Evolutionary conservation across 805 yeast species (phyloP), one percentile per base, ranked within the genome.

Genomic region (Scheffersomyces lignosus): DNA sequence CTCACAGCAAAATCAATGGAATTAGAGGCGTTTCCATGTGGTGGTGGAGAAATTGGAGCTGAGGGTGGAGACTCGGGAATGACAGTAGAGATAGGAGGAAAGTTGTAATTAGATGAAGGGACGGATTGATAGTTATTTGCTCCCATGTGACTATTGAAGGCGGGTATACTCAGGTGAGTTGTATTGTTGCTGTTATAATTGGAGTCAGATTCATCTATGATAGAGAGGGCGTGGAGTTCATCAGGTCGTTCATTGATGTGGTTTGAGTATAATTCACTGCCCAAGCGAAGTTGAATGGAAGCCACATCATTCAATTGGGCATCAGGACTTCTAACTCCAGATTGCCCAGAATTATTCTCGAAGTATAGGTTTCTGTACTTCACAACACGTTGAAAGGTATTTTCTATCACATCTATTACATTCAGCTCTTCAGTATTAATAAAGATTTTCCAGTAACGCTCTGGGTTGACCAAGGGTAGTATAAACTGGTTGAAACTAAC

Each of bases 401-500:
- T 16, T 40, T 64, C 69, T 33, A 71, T 52, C 15, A 44, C 43
- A 3, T 44, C 41, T 4, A 71, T 43, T 2, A 54, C 52, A 6
- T 43, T 37, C 1, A 38, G 34, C 30, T 68, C 65, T 3, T 51
- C 55, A 0, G 71, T 51, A 30, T 57, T 60, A 4, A 77, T 48
- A 24, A 63, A 59, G 7, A 77, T 66, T 40, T 71, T 71, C 95
- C 95, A 87, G 57, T 78, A 84, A 48, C 91, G 64, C 44, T 80
- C 83, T 0, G 95, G 95, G 48, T 84, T 85, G 18, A 77, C 78
- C 39, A 87, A 69, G 0, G 88, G 81, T 13, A 86, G 54, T 2
- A 83, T 68, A 47, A 81, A 82, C 47, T 72, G 75, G 33, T 66
- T 66, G 31, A 40, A 44, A 15, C 64, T 61, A 8, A 73, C 68